Evolutionary conservation across 352 stramenopile genomes (phyloP), one percentile per base, ranked within the genome.

Genomic region (Pythium aphanidermatum): DNA sequence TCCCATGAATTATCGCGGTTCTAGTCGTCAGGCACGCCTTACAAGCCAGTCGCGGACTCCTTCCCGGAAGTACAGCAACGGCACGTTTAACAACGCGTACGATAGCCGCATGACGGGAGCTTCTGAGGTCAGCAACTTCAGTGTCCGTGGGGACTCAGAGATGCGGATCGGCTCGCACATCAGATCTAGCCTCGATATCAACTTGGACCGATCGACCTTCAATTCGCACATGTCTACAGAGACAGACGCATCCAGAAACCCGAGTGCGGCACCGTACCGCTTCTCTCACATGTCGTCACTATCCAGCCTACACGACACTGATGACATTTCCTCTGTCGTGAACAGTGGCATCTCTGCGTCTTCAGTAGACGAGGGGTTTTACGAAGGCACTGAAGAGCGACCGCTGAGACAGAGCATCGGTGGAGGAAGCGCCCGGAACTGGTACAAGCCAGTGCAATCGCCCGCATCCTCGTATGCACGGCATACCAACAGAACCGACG

Each of bases 371-470:
- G 25, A 43, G 33, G 37, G 38, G 3, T 35, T 63, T 25, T 61
- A 54, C 27, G 53, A 57, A 6, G 68, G 70, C 38, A 41, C 60
- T 28, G 61, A n/a, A n/a, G n/a, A n/a, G n/a, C n/a, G n/a, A n/a
- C n/a, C 47, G 14, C 51, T 55, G 24, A 60, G 44, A 43, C 33
- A 36, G 26, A 53, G 44, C 31, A 50, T 44, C 13, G 38, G 38
- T 21, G 37, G 37, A 13, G 38, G 38, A 32, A 55, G 35, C 28
- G 44, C 23, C 33, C 30, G 47, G 7, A 60, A 72, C 41, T 83
- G 68, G 67, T 84, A 84, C 48, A 75, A 71, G 34, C 56, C 70
- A n/a, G 74, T 84, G 49, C 50, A 63, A 19, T 81, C 71, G 14
- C 74, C 74, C 1, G 13, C 26, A 5, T 14, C 53, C 2, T 58